Percentiles rank a stretch among this genome's conserved stretches.
Evolutionary conservation across 371 early-diverging fungal species (phyloP).

Genomic region (Actinomucor elegans): DNA sequence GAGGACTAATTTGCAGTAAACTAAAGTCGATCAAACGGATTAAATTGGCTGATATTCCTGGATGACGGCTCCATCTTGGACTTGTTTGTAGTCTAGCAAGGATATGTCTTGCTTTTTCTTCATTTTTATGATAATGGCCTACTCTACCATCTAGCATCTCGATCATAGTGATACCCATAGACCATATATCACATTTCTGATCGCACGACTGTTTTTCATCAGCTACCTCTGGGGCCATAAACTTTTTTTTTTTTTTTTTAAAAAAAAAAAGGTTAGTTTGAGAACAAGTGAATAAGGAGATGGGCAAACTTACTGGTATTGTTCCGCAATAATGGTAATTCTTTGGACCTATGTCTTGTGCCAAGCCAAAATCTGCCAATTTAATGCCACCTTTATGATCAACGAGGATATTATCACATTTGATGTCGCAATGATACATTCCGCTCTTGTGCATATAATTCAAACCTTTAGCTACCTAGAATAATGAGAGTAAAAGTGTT

Average conservation of each 20-base stretch:
- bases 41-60: too few relatives aligned
- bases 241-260: too few relatives aligned
- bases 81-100: too few relatives aligned
- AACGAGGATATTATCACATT: neutral
- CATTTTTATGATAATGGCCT: neutral
- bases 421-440: neutral
- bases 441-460: neutral
- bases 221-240: conserved; percentile 11
- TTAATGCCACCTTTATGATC: neutral
- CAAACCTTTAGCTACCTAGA: neutral
- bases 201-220: neutral
- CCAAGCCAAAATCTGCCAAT: conserved; percentile 7
- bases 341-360: neutral
- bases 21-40: too few relatives aligned
- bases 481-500: neutral
- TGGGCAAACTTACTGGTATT: neutral
- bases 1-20: neutral
- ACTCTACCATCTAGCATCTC: neutral
- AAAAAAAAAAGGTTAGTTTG: neutral
- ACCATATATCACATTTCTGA: conserved; percentile 7
- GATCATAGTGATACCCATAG: neutral
- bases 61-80: too few relatives aligned
- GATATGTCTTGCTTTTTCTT: neutral
- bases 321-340: neutral
- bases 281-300: neutral